Evolutionary conservation across 179 eudicot genomes (phyloP), one percentile per base, ranked within the genome.

Genomic region (Heliamphora pulchella): DNA sequence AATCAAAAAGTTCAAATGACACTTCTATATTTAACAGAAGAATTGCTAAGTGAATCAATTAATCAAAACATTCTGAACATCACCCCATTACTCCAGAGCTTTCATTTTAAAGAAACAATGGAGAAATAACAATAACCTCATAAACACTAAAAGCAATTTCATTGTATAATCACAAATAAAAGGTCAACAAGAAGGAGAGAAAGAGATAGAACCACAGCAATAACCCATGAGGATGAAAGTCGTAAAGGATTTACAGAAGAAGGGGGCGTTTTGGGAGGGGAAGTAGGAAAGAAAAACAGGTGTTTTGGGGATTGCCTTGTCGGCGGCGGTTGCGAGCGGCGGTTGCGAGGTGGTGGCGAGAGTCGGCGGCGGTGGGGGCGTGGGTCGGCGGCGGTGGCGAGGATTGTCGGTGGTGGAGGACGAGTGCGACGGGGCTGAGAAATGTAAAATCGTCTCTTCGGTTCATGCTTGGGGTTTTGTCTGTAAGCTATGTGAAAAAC

Each of bases 51-150:
- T 48, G 59, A 77, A 47, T 61, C n/a, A 48, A 46, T 64, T 50
- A 63, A 47, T 65, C 46, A 78, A 76, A 66, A 3, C 54, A 82
- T 83, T 68, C 66, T 2, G 6, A 64, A 66, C 6, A 70, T 70
- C 69, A 53, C 57, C 54, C 54, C 39, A 6, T 39, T 39, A 59
- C 17, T 43, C 57, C 70, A 76, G 31, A 61, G 41, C 69, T 44
- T 76, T 64, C 44, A 63, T 22, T 77, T 66, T 67, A 43, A 58
- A 18, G 51, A 61, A 75, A n/a, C 76, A n/a, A 74, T 39, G 22
- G 68, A 41, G 6, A 43, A 64, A 64, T 22, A 64, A 8, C 41
- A 31, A 31, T 31, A 31, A 31, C 31, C 31, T 31, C 31, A 31
- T 31, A 31, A 31, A 31, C 31, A 31, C 31, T 31, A 31, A 31